Conservation (phyloP, 148 eudicot species). For the Pharnaceum exiguum region DNA sequence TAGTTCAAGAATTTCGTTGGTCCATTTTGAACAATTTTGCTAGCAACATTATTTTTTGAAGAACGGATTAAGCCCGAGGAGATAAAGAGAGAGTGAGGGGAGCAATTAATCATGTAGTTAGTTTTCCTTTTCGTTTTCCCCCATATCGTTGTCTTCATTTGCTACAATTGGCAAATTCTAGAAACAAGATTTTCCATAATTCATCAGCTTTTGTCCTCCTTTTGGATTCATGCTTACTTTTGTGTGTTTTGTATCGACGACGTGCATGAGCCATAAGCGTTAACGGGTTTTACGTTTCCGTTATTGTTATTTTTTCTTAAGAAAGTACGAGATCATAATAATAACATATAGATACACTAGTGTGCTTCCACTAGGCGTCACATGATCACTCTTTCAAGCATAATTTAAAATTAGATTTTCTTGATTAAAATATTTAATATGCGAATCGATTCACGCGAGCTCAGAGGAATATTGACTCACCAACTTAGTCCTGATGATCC, state of each 20-base stretch:
- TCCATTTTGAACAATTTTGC: conserved; percentile 13
- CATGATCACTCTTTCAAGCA: conserved; percentile 14
- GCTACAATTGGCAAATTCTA: conserved; percentile 18
- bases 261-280: conserved; percentile 17
- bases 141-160: neutral
- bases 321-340: neutral
- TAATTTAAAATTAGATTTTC: neutral
- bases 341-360: conserved; percentile 1
- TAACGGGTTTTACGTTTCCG: neutral
- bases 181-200: neutral
- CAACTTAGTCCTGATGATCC: conserved; percentile 8
- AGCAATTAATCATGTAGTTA: conserved; percentile 4
- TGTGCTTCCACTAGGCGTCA: conserved; percentile 32
- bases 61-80: conserved; percentile 2
- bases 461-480: conserved; percentile 12
- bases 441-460: neutral
- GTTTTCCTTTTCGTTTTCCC: neutral
- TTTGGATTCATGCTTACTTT: neutral
- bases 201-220: neutral
- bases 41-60: conserved; percentile 1
- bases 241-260: neutral
- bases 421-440: neutral
- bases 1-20: no score
- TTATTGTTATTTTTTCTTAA: neutral
- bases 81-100: neutral